Conservation (phyloP, 2,329 filamentous ascomycete species). For the Scolecobasidium constrictum region DNA sequence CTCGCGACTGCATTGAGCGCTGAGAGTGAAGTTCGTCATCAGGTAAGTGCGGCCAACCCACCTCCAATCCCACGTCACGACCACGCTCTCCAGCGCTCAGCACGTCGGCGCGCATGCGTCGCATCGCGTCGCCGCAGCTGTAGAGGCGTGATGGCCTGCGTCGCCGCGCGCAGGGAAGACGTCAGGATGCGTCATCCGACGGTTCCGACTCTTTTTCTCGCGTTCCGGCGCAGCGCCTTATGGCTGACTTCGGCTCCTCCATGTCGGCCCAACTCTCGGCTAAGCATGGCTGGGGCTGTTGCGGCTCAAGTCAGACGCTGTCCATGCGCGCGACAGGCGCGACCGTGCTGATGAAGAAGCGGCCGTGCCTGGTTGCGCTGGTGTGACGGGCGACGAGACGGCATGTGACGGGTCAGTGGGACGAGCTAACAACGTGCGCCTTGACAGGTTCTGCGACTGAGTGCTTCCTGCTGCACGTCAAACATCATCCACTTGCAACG, state of each 20-base stretch:
- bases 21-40: neutral
- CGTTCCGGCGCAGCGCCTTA: too few species aligned
- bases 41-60: neutral
- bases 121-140: too few species aligned
- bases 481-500: constrained; percentile 1
- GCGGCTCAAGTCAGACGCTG: too few species aligned
- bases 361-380: neutral
- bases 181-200: too few species aligned
- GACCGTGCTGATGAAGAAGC: too few species aligned
- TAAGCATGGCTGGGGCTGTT: too few species aligned
- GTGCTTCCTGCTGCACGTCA: constrained; percentile 3
- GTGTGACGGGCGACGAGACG: neutral
- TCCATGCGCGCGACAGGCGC: too few species aligned
- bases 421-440: constrained; percentile 2
- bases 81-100: neutral
- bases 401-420: constrained; percentile 4
- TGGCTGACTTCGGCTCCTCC: neutral
- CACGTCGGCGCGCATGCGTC: too few species aligned
- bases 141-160: too few species aligned
- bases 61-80: neutral
- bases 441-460: constrained; percentile 6
- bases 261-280: neutral
- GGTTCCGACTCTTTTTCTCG: too few species aligned
- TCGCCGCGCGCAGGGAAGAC: too few species aligned
- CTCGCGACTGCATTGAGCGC: neutral